A percentile compares a stretch with the other conserved stretches of the same genome.
Conservation (phyloP, 2,329 filamentous ascomycete genomes). For the Aspergillus fumigatiaffinis region DNA sequence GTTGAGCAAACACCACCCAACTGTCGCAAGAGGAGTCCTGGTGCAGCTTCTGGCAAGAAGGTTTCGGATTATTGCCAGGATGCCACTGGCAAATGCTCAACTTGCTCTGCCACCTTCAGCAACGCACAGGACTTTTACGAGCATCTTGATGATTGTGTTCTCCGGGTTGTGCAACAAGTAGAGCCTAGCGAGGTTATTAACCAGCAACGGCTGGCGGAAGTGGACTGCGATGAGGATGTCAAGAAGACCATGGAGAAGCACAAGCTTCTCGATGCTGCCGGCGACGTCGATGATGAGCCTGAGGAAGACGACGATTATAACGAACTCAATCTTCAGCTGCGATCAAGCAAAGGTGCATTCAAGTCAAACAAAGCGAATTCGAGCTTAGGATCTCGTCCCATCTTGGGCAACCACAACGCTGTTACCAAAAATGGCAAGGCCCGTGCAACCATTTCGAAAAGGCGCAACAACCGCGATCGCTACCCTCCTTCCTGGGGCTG, state of each 20-base stretch:
- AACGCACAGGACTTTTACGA: conserved; percentile 97
- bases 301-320: conserved; percentile 58
- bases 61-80: conserved; percentile 68
- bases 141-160: conserved; percentile 72
- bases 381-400: conserved; percentile 48
- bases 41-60: conserved; percentile 53
- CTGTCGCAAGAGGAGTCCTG: conserved; percentile 69
- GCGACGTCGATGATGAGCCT: conserved; percentile 46
- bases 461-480: conserved; percentile 87
- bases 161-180: conserved; percentile 59
- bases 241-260: conserved; percentile 57
- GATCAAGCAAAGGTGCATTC: conserved; percentile 46
- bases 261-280: conserved; percentile 48
- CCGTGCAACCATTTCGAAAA: conserved; percentile 57
- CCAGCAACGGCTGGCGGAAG: conserved; percentile 52
- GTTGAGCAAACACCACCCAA: conserved; percentile 93
- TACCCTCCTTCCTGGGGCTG: conserved; percentile 95
- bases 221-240: conserved; percentile 57
- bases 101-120: conserved; percentile 77
- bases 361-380: conserved; percentile 51
- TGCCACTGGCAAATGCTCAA: conserved; percentile 83
- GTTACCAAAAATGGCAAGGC: conserved; percentile 63
- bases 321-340: conserved; percentile 41
- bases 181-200: conserved; percentile 57
- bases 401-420: conserved; percentile 46